Percentiles rank a stretch among this genome's conserved stretches.
These are phyloP conservation scores for Phytophthora nicotianae DNA, from an alignment of 352 stramenopile genomes.

Conservation along the genomic window DNA sequence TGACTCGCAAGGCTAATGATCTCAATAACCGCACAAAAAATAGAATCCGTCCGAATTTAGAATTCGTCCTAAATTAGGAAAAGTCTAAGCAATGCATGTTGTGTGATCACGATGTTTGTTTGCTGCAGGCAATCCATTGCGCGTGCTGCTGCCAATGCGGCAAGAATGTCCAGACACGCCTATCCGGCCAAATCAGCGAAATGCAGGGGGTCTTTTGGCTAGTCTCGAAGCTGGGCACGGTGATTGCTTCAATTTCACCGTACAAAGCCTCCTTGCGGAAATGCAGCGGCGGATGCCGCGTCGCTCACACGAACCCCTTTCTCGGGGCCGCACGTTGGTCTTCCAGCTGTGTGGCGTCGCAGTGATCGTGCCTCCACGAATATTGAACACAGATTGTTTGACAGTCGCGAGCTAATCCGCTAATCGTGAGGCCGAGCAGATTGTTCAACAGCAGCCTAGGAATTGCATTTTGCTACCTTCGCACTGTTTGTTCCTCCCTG, in stretches of 20 bases:
- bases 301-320: slow-evolving; percentile 1
- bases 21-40: slow-evolving; percentile 12
- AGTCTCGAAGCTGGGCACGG: not conserved
- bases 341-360: slow-evolving; percentile 19
- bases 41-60: slow-evolving; percentile 21
- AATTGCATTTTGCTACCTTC: no score
- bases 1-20: slow-evolving; percentile 9
- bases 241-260: slow-evolving; percentile 5
- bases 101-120: no score
- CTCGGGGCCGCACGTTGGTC: slow-evolving; percentile 16
- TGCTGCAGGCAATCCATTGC: no score
- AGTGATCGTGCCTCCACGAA: slow-evolving; percentile 6
- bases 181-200: not conserved
- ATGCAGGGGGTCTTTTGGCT: no score
- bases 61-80: slow-evolving; percentile 7
- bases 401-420: not conserved
- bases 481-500: slow-evolving; percentile 4
- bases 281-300: slow-evolving; percentile 3
- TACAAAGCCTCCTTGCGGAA: slow-evolving; percentile 3
- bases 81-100: no score
- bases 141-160: no score
- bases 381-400: slow-evolving; percentile 15
- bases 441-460: slow-evolving; percentile 8
- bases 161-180: not conserved
- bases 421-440: slow-evolving; percentile 3